phyloP scores from a whole-genome alignment of 495 filamentous ascomycete genomes.

The Xylaria cubensis region DNA sequence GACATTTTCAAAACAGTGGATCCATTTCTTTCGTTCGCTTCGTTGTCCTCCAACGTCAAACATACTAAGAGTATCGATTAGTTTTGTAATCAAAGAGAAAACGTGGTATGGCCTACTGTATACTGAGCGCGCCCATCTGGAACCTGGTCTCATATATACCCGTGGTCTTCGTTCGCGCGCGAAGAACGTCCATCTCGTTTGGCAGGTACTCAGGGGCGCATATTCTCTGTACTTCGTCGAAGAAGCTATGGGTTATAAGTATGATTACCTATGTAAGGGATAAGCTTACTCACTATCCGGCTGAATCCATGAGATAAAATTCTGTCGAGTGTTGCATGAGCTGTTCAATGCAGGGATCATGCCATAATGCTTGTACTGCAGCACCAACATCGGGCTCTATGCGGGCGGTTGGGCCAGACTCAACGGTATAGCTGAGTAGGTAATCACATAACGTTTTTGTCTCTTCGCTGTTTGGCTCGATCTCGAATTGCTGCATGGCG shows the following conservation, averaged over 20 bases:
- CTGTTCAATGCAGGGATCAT: slow-evolving; percentile 80
- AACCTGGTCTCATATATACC: slow-evolving; percentile 99
- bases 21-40: slow-evolving; percentile 99
- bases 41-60: slow-evolving; percentile 98
- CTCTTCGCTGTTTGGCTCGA: slow-evolving; percentile 72
- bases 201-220: slow-evolving; percentile 85
- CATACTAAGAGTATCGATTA: slow-evolving; percentile 69
- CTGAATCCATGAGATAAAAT: slow-evolving; percentile 99
- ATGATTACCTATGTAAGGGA: neutral
- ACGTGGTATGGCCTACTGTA: slow-evolving; percentile 75
- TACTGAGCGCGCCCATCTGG: slow-evolving; percentile 96
- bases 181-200: slow-evolving; percentile 88
- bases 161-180: slow-evolving; percentile 97
- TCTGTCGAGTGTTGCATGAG: slow-evolving; percentile 94
- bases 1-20: slow-evolving; percentile 99
- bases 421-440: slow-evolving; percentile 84
- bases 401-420: slow-evolving; percentile 83
- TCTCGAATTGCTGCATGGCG: slow-evolving; percentile 86
- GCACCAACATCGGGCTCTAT: slow-evolving; percentile 80
- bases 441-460: slow-evolving; percentile 79
- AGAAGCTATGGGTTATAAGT: slow-evolving; percentile 70
- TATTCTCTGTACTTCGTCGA: slow-evolving; percentile 90
- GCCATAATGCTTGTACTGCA: slow-evolving; percentile 87
- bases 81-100: slow-evolving; percentile 22
- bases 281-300: slow-evolving; percentile 80